A percentile compares a stretch with the other conserved stretches of the same genome.
Evolutionary conservation across 306 rosid species (phyloP).

Genomic region (Vachellia collinsii): DNA sequence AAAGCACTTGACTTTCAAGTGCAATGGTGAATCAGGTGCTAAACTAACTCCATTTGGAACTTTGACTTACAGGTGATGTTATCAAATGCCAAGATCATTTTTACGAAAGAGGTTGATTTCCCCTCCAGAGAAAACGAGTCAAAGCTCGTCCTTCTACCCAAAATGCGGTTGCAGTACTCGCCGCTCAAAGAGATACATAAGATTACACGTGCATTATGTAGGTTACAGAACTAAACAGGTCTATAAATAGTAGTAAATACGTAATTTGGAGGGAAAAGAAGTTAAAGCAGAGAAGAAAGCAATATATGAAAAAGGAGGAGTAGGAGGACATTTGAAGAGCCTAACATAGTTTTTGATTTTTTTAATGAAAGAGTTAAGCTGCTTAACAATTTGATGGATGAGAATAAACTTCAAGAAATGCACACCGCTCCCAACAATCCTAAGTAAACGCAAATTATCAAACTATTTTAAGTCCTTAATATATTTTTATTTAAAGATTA

Average conservation of each 20-base stretch:
- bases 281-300: no score
- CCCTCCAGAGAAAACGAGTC: neutral
- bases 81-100: neutral
- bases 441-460: no score
- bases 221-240: neutral
- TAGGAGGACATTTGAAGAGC: no score
- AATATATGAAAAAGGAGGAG: no score
- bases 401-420: neutral
- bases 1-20: neutral
- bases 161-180: neutral
- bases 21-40: neutral
- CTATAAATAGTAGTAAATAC: neutral
- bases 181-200: neutral
- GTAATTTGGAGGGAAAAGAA: no score
- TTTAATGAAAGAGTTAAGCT: no score
- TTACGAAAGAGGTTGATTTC: neutral
- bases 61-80: neutral
- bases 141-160: neutral
- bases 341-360: no score
- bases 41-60: neutral
- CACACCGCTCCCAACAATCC: no score
- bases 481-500: no score
- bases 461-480: no score
- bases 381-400: neutral
- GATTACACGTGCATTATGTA: neutral